Evolutionary conservation across 1,284 basidiomycete species (phyloP).

Genomic region (Omphalotus olearius): DNA sequence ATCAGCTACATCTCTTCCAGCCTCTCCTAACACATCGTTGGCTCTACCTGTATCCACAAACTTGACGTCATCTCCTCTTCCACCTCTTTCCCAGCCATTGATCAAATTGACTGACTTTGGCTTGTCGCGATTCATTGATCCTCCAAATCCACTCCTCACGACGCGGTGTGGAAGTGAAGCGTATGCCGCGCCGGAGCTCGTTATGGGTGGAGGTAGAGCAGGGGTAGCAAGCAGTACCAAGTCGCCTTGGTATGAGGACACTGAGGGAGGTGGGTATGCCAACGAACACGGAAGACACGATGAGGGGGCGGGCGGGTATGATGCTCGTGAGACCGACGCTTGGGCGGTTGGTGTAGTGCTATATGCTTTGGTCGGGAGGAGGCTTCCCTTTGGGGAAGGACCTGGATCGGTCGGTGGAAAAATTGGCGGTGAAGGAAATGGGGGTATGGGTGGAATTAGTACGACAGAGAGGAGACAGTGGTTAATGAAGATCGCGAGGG

Average conservation of each 20-base stretch:
- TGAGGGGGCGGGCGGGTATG: conserved; percentile 50
- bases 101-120: conserved; percentile 92
- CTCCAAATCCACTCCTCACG: conserved; percentile 63
- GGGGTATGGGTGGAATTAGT: conserved; percentile 19
- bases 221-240: conserved; percentile 10
- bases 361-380: conserved; percentile 68
- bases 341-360: conserved; percentile 89
- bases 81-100: conserved; percentile 48
- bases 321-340: conserved; percentile 83
- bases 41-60: conserved; percentile 14
- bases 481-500: conserved; percentile 76
- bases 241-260: conserved; percentile 7
- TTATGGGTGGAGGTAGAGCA: conserved; percentile 46
- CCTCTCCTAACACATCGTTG: not conserved
- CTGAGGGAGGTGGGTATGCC: conserved; percentile 3
- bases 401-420: conserved; percentile 31
- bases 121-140: conserved; percentile 81
- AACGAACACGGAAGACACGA: conserved; percentile 25
- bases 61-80: conserved; percentile 24
- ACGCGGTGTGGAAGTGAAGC: conserved; percentile 91
- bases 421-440: conserved; percentile 26
- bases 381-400: conserved; percentile 56
- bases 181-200: conserved; percentile 89
- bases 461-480: conserved; percentile 40
- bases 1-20: not conserved